Percentiles rank a stretch among this genome's conserved stretches.
These are phyloP conservation scores for Cadophora sp. DNA, from an alignment of 2,329 filamentous ascomycete species.

Conservation along the genomic window DNA sequence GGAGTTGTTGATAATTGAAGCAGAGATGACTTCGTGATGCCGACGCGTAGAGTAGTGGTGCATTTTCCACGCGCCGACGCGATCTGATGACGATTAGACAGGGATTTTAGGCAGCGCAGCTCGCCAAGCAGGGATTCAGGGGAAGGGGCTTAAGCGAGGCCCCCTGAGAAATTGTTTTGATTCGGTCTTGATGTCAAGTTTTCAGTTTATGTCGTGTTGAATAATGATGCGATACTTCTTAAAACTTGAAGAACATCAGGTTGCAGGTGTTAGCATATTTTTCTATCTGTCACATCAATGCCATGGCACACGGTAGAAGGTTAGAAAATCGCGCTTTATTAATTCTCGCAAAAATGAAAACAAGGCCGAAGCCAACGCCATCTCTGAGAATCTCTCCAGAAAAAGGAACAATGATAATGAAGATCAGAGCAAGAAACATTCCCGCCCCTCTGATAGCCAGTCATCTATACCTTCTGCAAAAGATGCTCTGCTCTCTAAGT, in stretches of 20 bases:
- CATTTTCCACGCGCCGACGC: slow-evolving; percentile 20
- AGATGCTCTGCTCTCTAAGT: background rate
- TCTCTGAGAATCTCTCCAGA: background rate
- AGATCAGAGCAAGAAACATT: slow-evolving; percentile 8
- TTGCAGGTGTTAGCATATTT: too few species aligned
- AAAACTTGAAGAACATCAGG: too few species aligned
- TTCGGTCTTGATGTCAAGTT: too few species aligned
- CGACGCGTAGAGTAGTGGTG: slow-evolving; percentile 23
- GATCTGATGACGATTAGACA: slow-evolving; percentile 29
- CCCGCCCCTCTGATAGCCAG: background rate
- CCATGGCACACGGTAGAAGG: too few species aligned
- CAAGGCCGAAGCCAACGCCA: background rate
- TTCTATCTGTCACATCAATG: too few species aligned
- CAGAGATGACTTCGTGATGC: slow-evolving; percentile 10
- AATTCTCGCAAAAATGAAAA: background rate
- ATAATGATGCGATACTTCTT: too few species aligned
- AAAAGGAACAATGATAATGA: background rate
- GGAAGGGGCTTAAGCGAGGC: background rate
- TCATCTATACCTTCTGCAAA: background rate
- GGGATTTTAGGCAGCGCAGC: slow-evolving; percentile 3
- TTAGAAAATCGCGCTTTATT: background rate
- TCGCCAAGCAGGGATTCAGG: background rate
- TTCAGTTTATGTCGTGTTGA: too few species aligned
- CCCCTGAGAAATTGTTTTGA: too few species aligned
- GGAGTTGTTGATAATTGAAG: background rate